phyloP scores from a whole-genome alignment of 371 early-diverging fungal genomes.

The Batkoa obscura region DNA sequence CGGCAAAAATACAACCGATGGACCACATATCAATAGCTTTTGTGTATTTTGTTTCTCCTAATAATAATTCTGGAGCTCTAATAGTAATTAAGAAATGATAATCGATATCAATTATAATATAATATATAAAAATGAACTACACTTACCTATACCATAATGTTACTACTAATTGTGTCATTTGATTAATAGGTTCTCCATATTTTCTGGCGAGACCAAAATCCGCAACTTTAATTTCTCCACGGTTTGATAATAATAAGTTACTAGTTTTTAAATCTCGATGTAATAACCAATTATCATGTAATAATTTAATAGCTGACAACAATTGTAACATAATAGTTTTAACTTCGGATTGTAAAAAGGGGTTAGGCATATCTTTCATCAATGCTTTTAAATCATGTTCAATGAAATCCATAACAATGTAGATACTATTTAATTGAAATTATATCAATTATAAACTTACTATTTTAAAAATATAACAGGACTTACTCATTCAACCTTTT shows the following conservation, averaged over 20 bases:
- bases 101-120: slow-evolving; percentile 22
- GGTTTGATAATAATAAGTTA: slow-evolving; percentile 75
- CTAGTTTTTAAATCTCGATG: slow-evolving; percentile 97
- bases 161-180: slow-evolving; percentile 72
- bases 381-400: slow-evolving; percentile 86
- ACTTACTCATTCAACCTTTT: slow-evolving; percentile 47
- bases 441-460: too few relatives aligned
- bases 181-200: slow-evolving; percentile 49
- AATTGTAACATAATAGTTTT: slow-evolving; percentile 84
- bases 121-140: neutral
- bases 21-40: slow-evolving; percentile 98
- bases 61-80: slow-evolving; percentile 94
- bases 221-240: slow-evolving; percentile 65
- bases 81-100: slow-evolving; percentile 7
- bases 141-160: slow-evolving; percentile 73
- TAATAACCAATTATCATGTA: slow-evolving; percentile 90
- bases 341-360: slow-evolving; percentile 73
- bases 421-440: slow-evolving; percentile 45
- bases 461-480: neutral
- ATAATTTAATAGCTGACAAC: slow-evolving; percentile 57
- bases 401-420: slow-evolving; percentile 93
- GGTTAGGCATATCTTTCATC: slow-evolving; percentile 61
- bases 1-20: slow-evolving; percentile 86
- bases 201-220: slow-evolving; percentile 71
- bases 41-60: slow-evolving; percentile 80